Conservation (phyloP, 2,329 filamentous ascomycete species). For the Sclerotinia sclerotiorum region DNA sequence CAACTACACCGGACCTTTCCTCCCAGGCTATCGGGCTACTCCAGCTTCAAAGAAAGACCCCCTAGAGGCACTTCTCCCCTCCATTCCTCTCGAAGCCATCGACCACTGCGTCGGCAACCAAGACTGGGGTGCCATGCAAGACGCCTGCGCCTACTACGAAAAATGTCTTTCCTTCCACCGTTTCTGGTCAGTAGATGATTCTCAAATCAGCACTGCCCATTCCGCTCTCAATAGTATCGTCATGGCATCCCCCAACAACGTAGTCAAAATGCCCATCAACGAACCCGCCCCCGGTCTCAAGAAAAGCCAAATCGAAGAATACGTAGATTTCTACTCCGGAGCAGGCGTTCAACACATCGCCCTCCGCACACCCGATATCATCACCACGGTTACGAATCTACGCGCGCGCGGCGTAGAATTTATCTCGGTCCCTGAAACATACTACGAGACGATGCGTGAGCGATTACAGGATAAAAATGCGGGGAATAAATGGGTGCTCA, state of each 20-base stretch:
- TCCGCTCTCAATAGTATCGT: slow-evolving; percentile 85
- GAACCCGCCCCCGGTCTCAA: slow-evolving; percentile 89
- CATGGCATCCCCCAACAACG: slow-evolving; percentile 80
- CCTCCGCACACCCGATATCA: slow-evolving; percentile 77
- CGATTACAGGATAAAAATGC: slow-evolving; percentile 60
- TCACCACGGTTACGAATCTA: slow-evolving; percentile 72
- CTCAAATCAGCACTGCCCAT: slow-evolving; percentile 89
- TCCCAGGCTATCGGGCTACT: slow-evolving; percentile 74
- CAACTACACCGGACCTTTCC: slow-evolving; percentile 71
- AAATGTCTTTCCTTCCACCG: slow-evolving; percentile 87
- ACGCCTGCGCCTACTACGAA: slow-evolving; percentile 73
- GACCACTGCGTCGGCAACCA: slow-evolving; percentile 99
- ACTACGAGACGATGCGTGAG: slow-evolving; percentile 75
- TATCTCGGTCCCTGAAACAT: slow-evolving; percentile 82
- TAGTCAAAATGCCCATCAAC: slow-evolving; percentile 98
- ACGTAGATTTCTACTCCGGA: slow-evolving; percentile 85
- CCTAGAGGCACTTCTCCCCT: slow-evolving; percentile 52
- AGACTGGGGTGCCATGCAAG: slow-evolving; percentile 84
- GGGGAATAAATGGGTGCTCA: slow-evolving; percentile 57
- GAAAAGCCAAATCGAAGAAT: slow-evolving; percentile 93
- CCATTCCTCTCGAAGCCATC: slow-evolving; percentile 69
- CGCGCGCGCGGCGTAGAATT: slow-evolving; percentile 89
- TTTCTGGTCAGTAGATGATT: slow-evolving; percentile 96
- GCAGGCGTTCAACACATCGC: slow-evolving; percentile 93
- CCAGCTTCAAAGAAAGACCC: slow-evolving; percentile 41